phyloP scores from a whole-genome alignment of 2,329 filamentous ascomycete species.

The Trichoderma semiorbis region DNA sequence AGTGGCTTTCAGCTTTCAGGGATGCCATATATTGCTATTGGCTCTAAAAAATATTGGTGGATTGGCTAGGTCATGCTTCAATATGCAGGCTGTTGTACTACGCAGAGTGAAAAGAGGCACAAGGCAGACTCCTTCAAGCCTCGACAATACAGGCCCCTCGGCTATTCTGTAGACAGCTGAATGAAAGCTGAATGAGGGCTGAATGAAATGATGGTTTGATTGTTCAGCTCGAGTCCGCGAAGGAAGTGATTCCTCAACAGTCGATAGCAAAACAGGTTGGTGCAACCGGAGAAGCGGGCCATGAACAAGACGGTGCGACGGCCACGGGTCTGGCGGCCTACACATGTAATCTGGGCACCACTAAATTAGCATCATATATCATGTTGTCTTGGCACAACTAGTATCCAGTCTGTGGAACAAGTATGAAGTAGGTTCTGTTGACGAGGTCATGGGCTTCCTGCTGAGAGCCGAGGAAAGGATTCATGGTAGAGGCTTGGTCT shows the following conservation, averaged over 20 bases:
- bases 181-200: neutral
- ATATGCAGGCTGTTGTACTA: neutral
- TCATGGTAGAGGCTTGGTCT: too few relatives aligned
- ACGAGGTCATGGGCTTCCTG: neutral
- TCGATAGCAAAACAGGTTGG: neutral
- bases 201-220: neutral
- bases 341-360: neutral
- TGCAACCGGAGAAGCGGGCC: slow-evolving; percentile 9
- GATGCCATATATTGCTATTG: neutral
- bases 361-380: neutral
- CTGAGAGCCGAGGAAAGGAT: neutral
- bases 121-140: neutral
- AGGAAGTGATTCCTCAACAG: neutral
- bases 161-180: neutral
- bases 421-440: neutral
- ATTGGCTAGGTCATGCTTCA: neutral
- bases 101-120: neutral
- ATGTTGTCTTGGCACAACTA: neutral
- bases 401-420: neutral
- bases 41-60: neutral
- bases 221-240: neutral
- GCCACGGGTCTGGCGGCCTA: neutral
- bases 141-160: neutral
- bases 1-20: neutral
- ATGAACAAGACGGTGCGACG: neutral